Conservation (phyloP, 441 rosid species). For the Theobroma grandiflorum region DNA sequence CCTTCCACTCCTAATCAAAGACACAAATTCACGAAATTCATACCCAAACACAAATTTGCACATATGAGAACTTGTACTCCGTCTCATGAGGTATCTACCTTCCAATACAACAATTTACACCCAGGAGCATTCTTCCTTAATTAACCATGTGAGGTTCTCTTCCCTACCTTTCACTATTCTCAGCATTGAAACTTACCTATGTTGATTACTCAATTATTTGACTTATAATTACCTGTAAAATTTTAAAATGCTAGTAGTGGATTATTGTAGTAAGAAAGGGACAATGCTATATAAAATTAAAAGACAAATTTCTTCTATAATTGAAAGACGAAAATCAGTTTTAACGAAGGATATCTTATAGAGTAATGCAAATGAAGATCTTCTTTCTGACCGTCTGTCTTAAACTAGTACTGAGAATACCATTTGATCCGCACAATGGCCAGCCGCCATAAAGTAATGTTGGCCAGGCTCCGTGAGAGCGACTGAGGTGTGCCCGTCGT, state of each 20-base stretch:
- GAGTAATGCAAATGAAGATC: background rate
- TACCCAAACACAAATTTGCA: too few species aligned
- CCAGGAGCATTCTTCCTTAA: background rate
- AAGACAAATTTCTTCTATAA: too few species aligned
- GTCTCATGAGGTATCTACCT: too few species aligned
- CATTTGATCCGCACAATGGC: constrained; percentile 18
- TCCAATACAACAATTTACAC: too few species aligned
- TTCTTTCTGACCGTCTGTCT: background rate
- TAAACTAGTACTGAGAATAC: constrained; percentile 18
- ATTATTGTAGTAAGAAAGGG: too few species aligned
- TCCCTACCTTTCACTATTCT: background rate
- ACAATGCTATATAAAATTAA: too few species aligned
- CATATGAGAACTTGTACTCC: too few species aligned
- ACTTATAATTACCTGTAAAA: background rate
- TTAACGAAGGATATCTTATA: background rate
- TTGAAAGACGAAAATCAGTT: background rate
- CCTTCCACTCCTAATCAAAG: too few species aligned
- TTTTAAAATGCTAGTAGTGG: too few species aligned
- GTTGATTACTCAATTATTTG: too few species aligned
- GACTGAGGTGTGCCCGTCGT: constrained; percentile 3
- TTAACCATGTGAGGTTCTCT: background rate
- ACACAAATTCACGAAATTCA: too few species aligned
- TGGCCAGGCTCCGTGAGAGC: constrained; percentile 4
- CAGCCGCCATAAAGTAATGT: constrained; percentile 18
- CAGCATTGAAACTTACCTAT: too few species aligned